Evolutionary conservation across 345 rosid genomes (phyloP), one percentile per base, ranked within the genome.

Genomic region (Acer saccharum): DNA sequence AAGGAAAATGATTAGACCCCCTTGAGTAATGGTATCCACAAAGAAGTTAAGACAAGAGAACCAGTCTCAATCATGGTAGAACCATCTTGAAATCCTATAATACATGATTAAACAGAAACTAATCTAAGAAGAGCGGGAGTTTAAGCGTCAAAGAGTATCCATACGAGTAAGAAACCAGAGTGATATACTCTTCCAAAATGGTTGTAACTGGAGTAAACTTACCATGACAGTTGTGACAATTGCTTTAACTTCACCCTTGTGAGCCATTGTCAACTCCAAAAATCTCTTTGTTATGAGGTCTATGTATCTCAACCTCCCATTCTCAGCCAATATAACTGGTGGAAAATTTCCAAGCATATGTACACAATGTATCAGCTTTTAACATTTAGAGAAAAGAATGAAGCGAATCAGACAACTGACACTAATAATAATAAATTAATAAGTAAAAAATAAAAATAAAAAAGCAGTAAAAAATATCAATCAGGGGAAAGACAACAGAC

Each of bases 181-280:
- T 3, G 29, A 63, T 27, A 23, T 63, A 20, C 58, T 23, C 61
- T 68, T 67, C 11, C 27, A 21, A 35, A 50, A 43, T 43, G 39
- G 39, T 32, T 43, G 72, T 17, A 41, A 69, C 29, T 10, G 14
- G 17, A 48, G 64, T 64, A 20, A 81, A 84, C 98, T 89, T 88
- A 94, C 99, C 68, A 91, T 86, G 80, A 94, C 93, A 52, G 91
- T 84, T 74, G 97, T 96, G 46, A 94, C 95, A 74, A 87, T 80
- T 43, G 90, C 99, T 79, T 87, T 87, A 75, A 94, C 88, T 79
- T 88, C 93, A 79, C 98, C 98, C 77, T 66, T 96, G 67, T 94
- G 97, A 23, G 98, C 98, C 87, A 88, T 89, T 23, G 98, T 89
- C 80, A 96, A 84, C 86, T 92, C 89, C 74, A 74, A 52, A 73